Conservation (phyloP, 768 basidiomycete genomes). For the Tylopilus rubrobrunneus region DNA sequence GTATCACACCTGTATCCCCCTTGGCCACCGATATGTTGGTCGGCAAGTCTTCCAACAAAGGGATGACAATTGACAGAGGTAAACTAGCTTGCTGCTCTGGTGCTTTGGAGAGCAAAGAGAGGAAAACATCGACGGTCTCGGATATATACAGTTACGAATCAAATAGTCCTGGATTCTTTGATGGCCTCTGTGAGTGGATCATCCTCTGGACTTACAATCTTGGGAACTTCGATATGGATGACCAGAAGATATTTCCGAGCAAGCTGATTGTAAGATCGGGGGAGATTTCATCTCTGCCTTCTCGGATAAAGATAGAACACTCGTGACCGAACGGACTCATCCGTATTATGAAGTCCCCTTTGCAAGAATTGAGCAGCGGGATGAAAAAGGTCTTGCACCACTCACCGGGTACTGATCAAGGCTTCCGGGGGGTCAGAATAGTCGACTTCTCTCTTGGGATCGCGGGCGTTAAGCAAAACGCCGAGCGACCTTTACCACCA, state of each 20-base stretch:
- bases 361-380: slow-evolving; percentile 3
- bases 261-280: slow-evolving; percentile 66
- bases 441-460: slow-evolving; percentile 66
- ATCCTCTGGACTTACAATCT: slow-evolving; percentile 67
- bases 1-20: slow-evolving; percentile 60
- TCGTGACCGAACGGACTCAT: slow-evolving; percentile 65
- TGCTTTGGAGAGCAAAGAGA: slow-evolving; percentile 66
- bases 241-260: slow-evolving; percentile 67
- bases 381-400: slow-evolving; percentile 3
- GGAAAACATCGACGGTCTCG: slow-evolving; percentile 83
- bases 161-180: slow-evolving; percentile 64
- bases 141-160: slow-evolving; percentile 93
- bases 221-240: slow-evolving; percentile 73
- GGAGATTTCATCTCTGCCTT: slow-evolving; percentile 73
- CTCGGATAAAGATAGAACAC: slow-evolving; percentile 91
- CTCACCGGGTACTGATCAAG: slow-evolving; percentile 80
- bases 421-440: slow-evolving; percentile 83
- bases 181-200: slow-evolving; percentile 80
- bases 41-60: slow-evolving; percentile 73
- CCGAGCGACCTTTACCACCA: slow-evolving; percentile 76
- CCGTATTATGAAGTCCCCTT: slow-evolving; percentile 84
- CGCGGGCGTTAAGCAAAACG: slow-evolving; percentile 77
- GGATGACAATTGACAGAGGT: slow-evolving; percentile 74
- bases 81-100: slow-evolving; percentile 66
- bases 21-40: slow-evolving; percentile 51